Conservation (phyloP, 805 yeast genomes). For the Diddensiella caesifluorescens region DNA sequence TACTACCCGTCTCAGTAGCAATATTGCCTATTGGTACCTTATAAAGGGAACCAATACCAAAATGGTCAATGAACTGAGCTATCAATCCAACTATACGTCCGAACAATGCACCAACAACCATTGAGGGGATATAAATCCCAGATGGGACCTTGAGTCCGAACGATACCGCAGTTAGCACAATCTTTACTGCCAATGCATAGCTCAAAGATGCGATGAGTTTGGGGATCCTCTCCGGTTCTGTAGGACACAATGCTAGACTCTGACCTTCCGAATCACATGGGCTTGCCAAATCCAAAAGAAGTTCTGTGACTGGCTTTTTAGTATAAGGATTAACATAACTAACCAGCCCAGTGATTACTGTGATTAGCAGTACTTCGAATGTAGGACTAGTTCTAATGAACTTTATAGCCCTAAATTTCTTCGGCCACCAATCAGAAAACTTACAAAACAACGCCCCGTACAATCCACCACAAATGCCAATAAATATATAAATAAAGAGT, state of each 20-base stretch:
- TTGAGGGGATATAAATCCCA: slow-evolving; percentile 59
- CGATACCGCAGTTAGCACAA: slow-evolving; percentile 45
- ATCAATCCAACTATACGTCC: slow-evolving; percentile 46
- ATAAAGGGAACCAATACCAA: slow-evolving; percentile 21
- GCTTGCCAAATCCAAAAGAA: slow-evolving; percentile 45
- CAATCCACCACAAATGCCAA: slow-evolving; percentile 50
- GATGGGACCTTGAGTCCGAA: slow-evolving; percentile 56
- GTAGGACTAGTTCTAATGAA: slow-evolving; percentile 37
- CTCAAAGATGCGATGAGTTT: slow-evolving; percentile 34
- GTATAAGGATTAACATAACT: slow-evolving; percentile 48
- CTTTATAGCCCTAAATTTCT: slow-evolving; percentile 33
- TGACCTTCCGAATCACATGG: slow-evolving; percentile 35
- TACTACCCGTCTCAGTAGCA: slow-evolving; percentile 85
- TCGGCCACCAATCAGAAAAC: slow-evolving; percentile 42
- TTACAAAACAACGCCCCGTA: slow-evolving; percentile 48
- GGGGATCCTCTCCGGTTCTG: slow-evolving; percentile 27
- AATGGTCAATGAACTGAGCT: slow-evolving; percentile 37
- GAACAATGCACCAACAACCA: slow-evolving; percentile 58
- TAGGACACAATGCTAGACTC: slow-evolving; percentile 26
- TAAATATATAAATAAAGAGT: slow-evolving; percentile 39
- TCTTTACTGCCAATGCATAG: slow-evolving; percentile 42
- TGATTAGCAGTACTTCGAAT: slow-evolving; percentile 42
- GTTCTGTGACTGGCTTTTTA: slow-evolving; percentile 44
- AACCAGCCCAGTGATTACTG: slow-evolving; percentile 42
- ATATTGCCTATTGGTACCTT: slow-evolving; percentile 7